A percentile compares a stretch with the other conserved stretches of the same genome.
phyloP scores from a whole-genome alignment of 805 yeast genomes.

The Jamesozyma spencerorum region DNA sequence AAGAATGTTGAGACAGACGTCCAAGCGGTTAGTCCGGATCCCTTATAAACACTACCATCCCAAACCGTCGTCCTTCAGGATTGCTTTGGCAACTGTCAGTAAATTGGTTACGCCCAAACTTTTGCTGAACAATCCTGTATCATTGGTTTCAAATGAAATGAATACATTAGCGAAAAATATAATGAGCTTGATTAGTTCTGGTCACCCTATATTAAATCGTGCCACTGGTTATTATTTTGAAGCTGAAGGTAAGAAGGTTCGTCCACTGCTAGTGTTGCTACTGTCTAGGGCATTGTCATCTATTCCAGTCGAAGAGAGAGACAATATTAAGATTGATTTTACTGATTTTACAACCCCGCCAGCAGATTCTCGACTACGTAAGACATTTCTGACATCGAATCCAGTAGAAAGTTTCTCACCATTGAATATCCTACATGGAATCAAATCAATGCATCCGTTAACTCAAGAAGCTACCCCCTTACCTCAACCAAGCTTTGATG shows the following conservation, averaged over 20 bases:
- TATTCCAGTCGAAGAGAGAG: conserved; percentile 63
- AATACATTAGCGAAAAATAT: conserved; percentile 78
- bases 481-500: conserved; percentile 42
- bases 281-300: conserved; percentile 70
- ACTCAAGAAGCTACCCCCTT: conserved; percentile 68
- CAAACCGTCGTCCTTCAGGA: conserved; percentile 27
- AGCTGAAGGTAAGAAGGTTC: conserved; percentile 89
- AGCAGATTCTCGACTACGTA: not conserved
- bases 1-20: not conserved
- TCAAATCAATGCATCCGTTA: conserved; percentile 86
- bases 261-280: conserved; percentile 82
- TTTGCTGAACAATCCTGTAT: conserved; percentile 69
- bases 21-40: not conserved
- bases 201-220: conserved; percentile 85
- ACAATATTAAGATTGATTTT: conserved; percentile 51
- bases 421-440: conserved; percentile 74
- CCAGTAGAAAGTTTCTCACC: conserved; percentile 55
- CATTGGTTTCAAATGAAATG: conserved; percentile 90
- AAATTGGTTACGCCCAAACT: conserved; percentile 58
- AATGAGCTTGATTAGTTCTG: conserved; percentile 78
- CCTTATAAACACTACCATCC: conserved; percentile 5
- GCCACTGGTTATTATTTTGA: conserved; percentile 94
- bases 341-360: conserved; percentile 42
- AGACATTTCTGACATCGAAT: not conserved
- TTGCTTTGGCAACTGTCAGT: conserved; percentile 68